Evolutionary conservation across 352 stramenopile species (phyloP).

Genomic region (Elongisporangium senticosum): DNA sequence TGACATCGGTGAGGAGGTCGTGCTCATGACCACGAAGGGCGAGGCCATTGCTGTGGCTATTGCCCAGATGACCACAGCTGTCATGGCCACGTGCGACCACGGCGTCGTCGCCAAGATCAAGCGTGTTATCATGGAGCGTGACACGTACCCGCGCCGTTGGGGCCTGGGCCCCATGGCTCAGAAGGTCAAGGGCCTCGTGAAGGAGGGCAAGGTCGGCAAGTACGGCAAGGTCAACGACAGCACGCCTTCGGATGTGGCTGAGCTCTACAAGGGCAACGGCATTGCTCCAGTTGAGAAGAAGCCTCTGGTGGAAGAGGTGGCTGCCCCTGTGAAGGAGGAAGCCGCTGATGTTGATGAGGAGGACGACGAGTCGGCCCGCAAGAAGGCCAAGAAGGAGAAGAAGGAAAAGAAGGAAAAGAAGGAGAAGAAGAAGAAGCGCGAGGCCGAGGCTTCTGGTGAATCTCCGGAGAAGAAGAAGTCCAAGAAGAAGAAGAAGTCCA

Average conservation of each 20-base stretch:
- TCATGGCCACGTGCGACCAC: conserved; percentile 99
- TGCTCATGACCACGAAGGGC: conserved; percentile 99
- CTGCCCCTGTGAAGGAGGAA: conserved; percentile 24
- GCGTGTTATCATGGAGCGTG: conserved; percentile 99
- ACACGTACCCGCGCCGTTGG: conserved; percentile 99
- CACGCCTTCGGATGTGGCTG: conserved; percentile 72
- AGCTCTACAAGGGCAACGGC: conserved; percentile 62
- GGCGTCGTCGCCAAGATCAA: conserved; percentile 99
- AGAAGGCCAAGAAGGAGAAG: conserved; percentile 69
- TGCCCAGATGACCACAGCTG: conserved; percentile 99
- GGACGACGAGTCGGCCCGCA: conserved; percentile 13
- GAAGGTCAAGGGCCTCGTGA: conserved; percentile 98
- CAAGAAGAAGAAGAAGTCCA: conserved; percentile 87
- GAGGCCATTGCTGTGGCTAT: conserved; percentile 99
- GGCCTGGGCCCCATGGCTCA: conserved; percentile 98
- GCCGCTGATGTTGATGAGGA: conserved; percentile 31
- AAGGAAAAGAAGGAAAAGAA: conserved; percentile 82
- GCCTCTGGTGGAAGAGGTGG: conserved; percentile 58
- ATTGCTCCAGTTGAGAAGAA: conserved; percentile 27
- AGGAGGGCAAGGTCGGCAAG: conserved; percentile 89
- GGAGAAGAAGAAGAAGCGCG: conserved; percentile 76
- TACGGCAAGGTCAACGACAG: conserved; percentile 87
- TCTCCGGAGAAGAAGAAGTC: conserved; percentile 84
- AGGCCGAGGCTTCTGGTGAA: conserved; percentile 46
- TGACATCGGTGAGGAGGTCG: conserved; percentile 98